These are phyloP conservation scores for Alnus rubra DNA, from an alignment of 306 rosid species.

Conservation along the genomic window DNA sequence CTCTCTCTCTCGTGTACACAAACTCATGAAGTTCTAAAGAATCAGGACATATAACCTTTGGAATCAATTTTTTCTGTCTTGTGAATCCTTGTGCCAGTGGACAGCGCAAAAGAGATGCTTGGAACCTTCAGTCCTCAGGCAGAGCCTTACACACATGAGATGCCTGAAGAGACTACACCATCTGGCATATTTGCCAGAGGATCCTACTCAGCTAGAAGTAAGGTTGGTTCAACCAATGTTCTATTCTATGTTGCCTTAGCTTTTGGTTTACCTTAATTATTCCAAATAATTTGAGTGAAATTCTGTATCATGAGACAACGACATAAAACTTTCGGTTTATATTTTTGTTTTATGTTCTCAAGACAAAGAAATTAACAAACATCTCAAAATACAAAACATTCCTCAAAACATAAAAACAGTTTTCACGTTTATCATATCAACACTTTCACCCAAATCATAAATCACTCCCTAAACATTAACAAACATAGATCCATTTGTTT, in stretches of 20 bases:
- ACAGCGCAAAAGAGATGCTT: constrained; percentile 81
- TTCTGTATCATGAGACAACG: not conserved
- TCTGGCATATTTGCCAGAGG: constrained; percentile 96
- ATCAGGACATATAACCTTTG: not conserved
- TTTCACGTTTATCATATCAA: no score
- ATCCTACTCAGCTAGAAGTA: constrained; percentile 77
- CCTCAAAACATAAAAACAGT: no score
- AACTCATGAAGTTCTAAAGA: not conserved
- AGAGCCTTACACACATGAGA: constrained; percentile 75
- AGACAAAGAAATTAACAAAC: no score
- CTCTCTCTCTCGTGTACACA: not conserved
- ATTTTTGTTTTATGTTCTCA: no score
- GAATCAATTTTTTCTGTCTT: constrained; percentile 12
- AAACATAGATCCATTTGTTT: no score
- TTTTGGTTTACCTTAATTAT: not conserved
- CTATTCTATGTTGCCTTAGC: not conserved
- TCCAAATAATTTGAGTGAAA: not conserved
- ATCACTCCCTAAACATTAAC: no score
- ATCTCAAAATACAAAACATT: no score
- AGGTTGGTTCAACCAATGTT: constrained; percentile 44
- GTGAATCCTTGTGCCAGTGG: constrained; percentile 56
- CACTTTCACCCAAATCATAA: no score
- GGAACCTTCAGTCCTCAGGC: constrained; percentile 92
- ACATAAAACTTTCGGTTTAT: not conserved
- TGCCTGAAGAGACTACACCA: constrained; percentile 92